Base-by-base conservation (phyloP, 2,329 filamentous ascomycete genomes). In the Talaromyces sp. region DNA sequence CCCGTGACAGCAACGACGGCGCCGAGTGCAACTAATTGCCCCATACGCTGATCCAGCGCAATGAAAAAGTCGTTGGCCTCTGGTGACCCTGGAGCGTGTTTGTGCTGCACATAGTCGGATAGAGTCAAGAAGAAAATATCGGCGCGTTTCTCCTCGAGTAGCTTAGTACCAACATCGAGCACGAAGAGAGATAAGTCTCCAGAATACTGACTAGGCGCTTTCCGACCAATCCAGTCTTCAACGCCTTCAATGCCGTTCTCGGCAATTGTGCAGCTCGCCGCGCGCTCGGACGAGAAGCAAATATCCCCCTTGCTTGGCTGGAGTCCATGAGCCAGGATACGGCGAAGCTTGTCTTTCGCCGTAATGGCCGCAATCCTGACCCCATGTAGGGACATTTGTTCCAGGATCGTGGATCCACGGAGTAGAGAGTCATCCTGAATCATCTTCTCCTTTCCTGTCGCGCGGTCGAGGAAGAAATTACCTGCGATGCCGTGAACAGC, bases 91-190 rank as follows among this genome's bases (percentile, higher is more conserved):
- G 77, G 77, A 0, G 74, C 73, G 64, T 79, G 65, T 60, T 79
- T 79, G 65, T 80, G 78, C 66, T 80, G 78, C n/a, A 80, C 69
- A 59, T 72, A 80, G 64, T 80, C 77, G 3, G 78, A 80, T 1
- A 80, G 67, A 0, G 78, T 80, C 50, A 80, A 67, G 56, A 80
- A 80, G 37, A 79, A 69, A 28, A 80, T 61, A 59, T 80, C 77
- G 0, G 76, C 74, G 5, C 72, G 67, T 16, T 68, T 63, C 57
- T 80, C 78, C 48, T 76, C 66, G 4, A 80, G 67, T 6, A 80
- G 62, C 62, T 78, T 79, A 40, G 79, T 63, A 2, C 78, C 78
- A 0, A 77, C 76, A 60, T 80, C 77, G 4, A 80, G 71, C 1
- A 80, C 78, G 61, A 73, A 79, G 21, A 80, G 63, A 1, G 78